These are phyloP conservation scores for Butyriboletus regius DNA, from an alignment of 1,284 basidiomycete genomes.

Conservation along the genomic window DNA sequence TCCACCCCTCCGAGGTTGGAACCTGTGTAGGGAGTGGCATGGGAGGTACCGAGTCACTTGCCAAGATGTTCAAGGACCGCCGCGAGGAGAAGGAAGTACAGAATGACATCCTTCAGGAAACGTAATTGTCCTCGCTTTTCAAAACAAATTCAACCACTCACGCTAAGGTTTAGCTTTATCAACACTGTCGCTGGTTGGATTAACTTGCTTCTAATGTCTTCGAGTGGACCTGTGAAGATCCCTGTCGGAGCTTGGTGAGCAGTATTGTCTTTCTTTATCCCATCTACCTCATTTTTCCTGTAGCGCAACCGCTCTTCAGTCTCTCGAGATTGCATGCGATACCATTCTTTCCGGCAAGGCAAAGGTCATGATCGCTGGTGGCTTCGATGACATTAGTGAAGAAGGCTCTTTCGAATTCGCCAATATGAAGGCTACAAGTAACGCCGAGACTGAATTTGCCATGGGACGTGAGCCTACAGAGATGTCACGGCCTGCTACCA, in stretches of 20 bases:
- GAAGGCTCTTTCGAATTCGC: slow-evolving; percentile 96
- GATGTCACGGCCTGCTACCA: slow-evolving; percentile 95
- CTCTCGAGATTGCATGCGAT: slow-evolving; percentile 95
- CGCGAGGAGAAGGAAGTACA: slow-evolving; percentile 95
- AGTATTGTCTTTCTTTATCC: neutral
- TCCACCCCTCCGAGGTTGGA: slow-evolving; percentile 94
- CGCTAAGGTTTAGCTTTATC: slow-evolving; percentile 63
- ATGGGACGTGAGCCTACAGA: slow-evolving; percentile 98
- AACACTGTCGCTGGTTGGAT: slow-evolving; percentile 98
- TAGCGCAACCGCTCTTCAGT: slow-evolving; percentile 93
- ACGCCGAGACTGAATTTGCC: slow-evolving; percentile 91
- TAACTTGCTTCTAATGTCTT: slow-evolving; percentile 87
- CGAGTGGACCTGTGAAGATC: slow-evolving; percentile 95
- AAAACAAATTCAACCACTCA: slow-evolving; percentile 15
- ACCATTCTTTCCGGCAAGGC: slow-evolving; percentile 91
- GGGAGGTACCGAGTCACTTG: slow-evolving; percentile 86
- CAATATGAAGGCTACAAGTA: slow-evolving; percentile 99
- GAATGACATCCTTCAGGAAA: slow-evolving; percentile 97
- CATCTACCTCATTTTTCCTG: slow-evolving; percentile 6
- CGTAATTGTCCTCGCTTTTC: slow-evolving; percentile 44
- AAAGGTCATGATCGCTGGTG: slow-evolving; percentile 98
- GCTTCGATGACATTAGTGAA: slow-evolving; percentile 95
- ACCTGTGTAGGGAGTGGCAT: slow-evolving; percentile 91
- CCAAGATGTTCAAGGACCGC: slow-evolving; percentile 97
- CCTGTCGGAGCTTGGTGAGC: slow-evolving; percentile 93